phyloP scores from a whole-genome alignment of 306 rosid genomes.

The barrel medic (Medicago truncatula) region MtrunA17r5.0-ANR NC_053045.1:44332501-44333000 shows the following conservation, averaged over 20 bases:
- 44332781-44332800: slow-evolving; percentile 25
- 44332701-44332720: neutral
- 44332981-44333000: slow-evolving; percentile 43
- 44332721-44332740: neutral
- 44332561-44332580: neutral
- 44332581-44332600: neutral
- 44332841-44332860: slow-evolving; percentile 54
- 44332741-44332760: neutral
- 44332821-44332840: slow-evolving; percentile 46
- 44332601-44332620: neutral
- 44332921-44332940: slow-evolving; percentile 50
- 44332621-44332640: no score
- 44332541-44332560: no score
- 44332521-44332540: no score
- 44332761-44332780: slow-evolving; percentile 8
- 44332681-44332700: neutral
- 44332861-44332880: slow-evolving; percentile 53
- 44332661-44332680: no score
- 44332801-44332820: slow-evolving; percentile 43
- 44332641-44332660: no score
- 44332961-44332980: slow-evolving; percentile 46
- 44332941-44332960: slow-evolving; percentile 58
- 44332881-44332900: slow-evolving; percentile 55
- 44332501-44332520: no score
- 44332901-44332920: slow-evolving; percentile 51